Base-by-base conservation (phyloP, 768 basidiomycete genomes). In the Lactifluus piperatus region DNA sequence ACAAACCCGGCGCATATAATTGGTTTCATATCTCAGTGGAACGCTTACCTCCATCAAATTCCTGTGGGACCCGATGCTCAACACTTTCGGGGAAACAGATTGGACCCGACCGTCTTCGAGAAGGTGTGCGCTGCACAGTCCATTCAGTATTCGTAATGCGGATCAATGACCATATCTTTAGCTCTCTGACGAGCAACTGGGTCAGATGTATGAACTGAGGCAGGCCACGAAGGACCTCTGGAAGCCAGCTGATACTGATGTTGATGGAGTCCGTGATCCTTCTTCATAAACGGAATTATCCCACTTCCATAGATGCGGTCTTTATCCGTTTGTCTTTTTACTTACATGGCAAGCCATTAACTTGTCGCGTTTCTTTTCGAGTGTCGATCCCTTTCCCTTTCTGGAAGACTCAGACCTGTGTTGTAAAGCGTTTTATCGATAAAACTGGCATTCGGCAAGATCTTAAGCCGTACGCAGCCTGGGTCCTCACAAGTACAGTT, bases 1-100 rank as follows among this genome's bases (percentile, higher is more conserved):
- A 85, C 85, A 22, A 97, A 98, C 72, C 90, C 93, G 3, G 77
- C 86, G 8, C 84, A 97, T 70, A 83, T 97, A 62, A 95, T 98
- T 70, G 94, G 92, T 2, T 99, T 99, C 69, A 77, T 98, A 9
- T 86, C 88, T 3, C 91, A 97, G 67, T 99, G 95, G 95, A 97
- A 95, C 71, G 70, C 81, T 58, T 98, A 99, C 71, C 78, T 97
- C 56, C 91, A 95, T 65, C 72, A 81, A 60, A 70, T 88, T 34
- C 84, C 83, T 13, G 72, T 66, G 27, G 79, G 76, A 14, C 68
- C 73, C 5, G 75, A 79, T 36, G 73, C 69, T 3, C 69, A 73
- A 54, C 67, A 65, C 34, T 91, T 88, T 66, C 67, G 67, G 30
- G 88, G 87, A 32, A 85, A 81, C 70, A 85, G 73, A 60, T 72